Evolutionary conservation across 2,329 filamentous ascomycete genomes (phyloP).

Genomic region (Hypoxylon sp.): DNA sequence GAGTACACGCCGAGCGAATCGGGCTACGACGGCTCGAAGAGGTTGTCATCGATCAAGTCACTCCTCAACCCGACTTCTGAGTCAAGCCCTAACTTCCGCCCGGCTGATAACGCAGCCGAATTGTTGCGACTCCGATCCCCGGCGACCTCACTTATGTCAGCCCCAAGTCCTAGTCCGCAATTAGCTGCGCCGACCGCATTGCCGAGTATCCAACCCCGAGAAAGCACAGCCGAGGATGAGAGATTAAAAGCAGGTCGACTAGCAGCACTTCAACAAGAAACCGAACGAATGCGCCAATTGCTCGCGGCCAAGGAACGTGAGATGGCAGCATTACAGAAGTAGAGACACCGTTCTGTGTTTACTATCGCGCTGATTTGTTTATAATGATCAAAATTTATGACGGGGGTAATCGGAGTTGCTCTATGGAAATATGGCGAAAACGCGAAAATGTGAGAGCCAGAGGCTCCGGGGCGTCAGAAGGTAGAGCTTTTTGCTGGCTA

Average conservation of each 20-base stretch:
- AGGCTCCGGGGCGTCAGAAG: conserved; percentile 25
- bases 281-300: conserved; percentile 81
- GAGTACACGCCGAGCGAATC: conserved; percentile 60
- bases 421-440: conserved; percentile 29
- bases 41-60: conserved; percentile 81
- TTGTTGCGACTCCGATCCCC: conserved; percentile 62
- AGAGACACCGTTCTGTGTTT: background rate
- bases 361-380: conserved; percentile 15
- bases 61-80: conserved; percentile 73
- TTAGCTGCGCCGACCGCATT: conserved; percentile 53
- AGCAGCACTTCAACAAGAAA: conserved; percentile 77
- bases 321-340: conserved; percentile 67
- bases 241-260: conserved; percentile 72
- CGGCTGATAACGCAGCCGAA: conserved; percentile 58
- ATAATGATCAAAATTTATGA: conserved; percentile 37
- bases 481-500: conserved; percentile 15
- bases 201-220: conserved; percentile 49
- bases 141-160: conserved; percentile 58
- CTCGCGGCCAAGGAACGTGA: conserved; percentile 82
- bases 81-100: conserved; percentile 44
- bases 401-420: conserved; percentile 26
- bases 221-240: conserved; percentile 62
- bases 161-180: conserved; percentile 60
- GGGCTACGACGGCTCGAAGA: conserved; percentile 68
- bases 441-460: conserved; percentile 14